Conservation (phyloP, 768 basidiomycete species). For the Sporobolomyces pararoseus region DNA sequence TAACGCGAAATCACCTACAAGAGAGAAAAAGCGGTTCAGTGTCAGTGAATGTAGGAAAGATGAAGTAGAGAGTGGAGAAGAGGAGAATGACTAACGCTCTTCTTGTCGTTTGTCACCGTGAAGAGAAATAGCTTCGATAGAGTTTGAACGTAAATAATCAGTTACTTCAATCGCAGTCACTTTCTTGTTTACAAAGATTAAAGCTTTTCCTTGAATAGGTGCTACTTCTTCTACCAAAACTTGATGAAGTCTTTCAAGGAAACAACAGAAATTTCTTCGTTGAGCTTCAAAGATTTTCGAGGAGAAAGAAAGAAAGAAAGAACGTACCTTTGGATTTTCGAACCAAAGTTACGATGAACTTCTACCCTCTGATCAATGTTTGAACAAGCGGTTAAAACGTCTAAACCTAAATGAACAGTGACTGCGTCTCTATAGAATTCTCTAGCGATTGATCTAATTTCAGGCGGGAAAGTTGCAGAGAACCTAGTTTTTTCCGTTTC, state of each 20-base stretch:
- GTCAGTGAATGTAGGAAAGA: not conserved
- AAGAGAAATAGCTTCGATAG: constrained; percentile 96
- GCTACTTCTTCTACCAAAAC: constrained; percentile 94
- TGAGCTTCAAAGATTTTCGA: not conserved
- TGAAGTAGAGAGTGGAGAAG: not conserved
- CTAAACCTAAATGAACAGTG: constrained; percentile 96
- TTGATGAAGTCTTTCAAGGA: constrained; percentile 68
- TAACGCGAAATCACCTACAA: constrained; percentile 83
- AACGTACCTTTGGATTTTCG: constrained; percentile 73
- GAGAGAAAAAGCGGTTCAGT: not conserved
- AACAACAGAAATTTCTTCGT: not conserved
- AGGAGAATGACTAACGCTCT: constrained; percentile 61
- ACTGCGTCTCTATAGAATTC: constrained; percentile 93
- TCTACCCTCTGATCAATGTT: constrained; percentile 93
- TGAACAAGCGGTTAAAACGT: constrained; percentile 92
- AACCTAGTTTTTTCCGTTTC: too few species aligned
- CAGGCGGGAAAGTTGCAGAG: constrained; percentile 98
- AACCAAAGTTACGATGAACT: constrained; percentile 84
- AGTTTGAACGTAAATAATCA: constrained; percentile 71
- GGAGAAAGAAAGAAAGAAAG: not conserved
- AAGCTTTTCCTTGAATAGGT: constrained; percentile 88
- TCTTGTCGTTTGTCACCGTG: constrained; percentile 98
- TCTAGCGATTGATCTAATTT: constrained; percentile 94
- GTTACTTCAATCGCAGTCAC: constrained; percentile 95
- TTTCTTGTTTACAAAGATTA: constrained; percentile 97